These are phyloP conservation scores for Leucosporidium yakuticum DNA, from an alignment of 768 basidiomycete species.

Conservation along the genomic window DNA sequence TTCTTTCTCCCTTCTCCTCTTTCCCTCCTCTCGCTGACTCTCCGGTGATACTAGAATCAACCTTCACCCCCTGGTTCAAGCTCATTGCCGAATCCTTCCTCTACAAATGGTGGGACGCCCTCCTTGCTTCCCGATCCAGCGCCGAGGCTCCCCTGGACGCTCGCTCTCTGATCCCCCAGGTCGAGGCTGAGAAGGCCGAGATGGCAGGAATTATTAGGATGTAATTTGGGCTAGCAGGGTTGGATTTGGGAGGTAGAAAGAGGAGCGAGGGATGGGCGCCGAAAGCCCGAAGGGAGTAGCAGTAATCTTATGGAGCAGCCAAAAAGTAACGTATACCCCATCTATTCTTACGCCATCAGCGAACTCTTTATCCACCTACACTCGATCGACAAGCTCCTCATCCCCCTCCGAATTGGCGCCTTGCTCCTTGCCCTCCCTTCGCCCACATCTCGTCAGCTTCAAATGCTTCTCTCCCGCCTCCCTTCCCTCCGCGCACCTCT, in stretches of 20 bases:
- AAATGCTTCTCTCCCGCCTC: too few species aligned
- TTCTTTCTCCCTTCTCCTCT: background rate
- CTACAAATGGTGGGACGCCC: conserved; percentile 97
- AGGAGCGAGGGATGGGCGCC: background rate
- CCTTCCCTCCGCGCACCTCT: too few species aligned
- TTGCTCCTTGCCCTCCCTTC: too few species aligned
- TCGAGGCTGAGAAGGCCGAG: conserved; percentile 15
- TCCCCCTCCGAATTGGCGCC: too few species aligned
- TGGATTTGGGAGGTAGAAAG: too few species aligned
- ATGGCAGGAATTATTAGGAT: conserved; percentile 28
- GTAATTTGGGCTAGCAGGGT: background rate
- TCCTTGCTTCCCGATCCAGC: conserved; percentile 47
- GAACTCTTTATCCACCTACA: too few species aligned
- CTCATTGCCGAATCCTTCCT: conserved; percentile 94
- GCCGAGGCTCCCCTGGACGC: conserved; percentile 12
- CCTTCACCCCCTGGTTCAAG: conserved; percentile 99
- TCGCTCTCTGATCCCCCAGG: conserved; percentile 4
- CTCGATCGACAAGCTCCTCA: too few species aligned
- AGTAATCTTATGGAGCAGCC: too few species aligned
- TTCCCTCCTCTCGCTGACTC: background rate
- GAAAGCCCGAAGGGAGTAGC: too few species aligned
- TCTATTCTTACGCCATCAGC: too few species aligned
- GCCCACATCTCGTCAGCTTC: too few species aligned
- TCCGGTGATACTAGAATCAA: conserved; percentile 54
- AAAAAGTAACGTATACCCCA: too few species aligned